Evolutionary conservation across 768 basidiomycete species (phyloP), one percentile per base, ranked within the genome.

Genomic region (Daedaleopsis sinensis): DNA sequence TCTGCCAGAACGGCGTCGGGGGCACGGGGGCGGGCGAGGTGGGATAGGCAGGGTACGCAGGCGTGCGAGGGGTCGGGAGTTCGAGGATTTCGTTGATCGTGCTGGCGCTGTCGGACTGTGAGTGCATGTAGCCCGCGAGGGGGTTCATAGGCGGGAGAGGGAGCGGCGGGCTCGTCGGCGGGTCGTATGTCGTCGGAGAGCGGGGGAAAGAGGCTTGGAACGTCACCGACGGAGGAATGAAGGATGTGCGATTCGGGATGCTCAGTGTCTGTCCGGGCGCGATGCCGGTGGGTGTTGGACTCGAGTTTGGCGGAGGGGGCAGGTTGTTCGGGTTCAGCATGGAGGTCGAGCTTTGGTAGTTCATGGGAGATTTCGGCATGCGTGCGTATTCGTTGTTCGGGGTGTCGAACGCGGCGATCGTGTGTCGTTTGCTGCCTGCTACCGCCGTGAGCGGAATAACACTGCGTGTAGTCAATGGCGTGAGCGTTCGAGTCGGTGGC

Each of bases 341-440:
- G 1, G 72, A 62, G 0, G 72, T 73, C 11, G 72, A 67, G 38
- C 68, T 62, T 21, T 67, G 69, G 64, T 74, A 72, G 56, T 74
- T 72, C 43, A 71, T 57, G 0, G 72, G 72, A 32, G 71, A 59
- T 52, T 52, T 58, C 32, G 53, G 58, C 74, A 51, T 73, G n/a
- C 62, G 62, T 39, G 62, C 57, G 51, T 63, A 63, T 36, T 63
- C 69, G 35, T 74, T 70, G 1, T 73, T 65, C 37, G 74, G 71
- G 19, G 66, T 54, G 18, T 74, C 71, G 23, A 72, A 72, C 5
- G 76, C 73, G 1, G 80, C 76, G 23, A 82, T 70, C 0, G 84
- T 86, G 67, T 84, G 80, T 15, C 84, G 83, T 69, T 87, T 89
- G 67, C 73, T 83, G 18, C 87, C 86, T 18, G 85, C 81, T 5